Percentiles rank a stretch among this genome's conserved stretches.
These are phyloP conservation scores for Rhododendron ferrugineum DNA, from an alignment of 148 eudicot species.

Conservation along the genomic window DNA sequence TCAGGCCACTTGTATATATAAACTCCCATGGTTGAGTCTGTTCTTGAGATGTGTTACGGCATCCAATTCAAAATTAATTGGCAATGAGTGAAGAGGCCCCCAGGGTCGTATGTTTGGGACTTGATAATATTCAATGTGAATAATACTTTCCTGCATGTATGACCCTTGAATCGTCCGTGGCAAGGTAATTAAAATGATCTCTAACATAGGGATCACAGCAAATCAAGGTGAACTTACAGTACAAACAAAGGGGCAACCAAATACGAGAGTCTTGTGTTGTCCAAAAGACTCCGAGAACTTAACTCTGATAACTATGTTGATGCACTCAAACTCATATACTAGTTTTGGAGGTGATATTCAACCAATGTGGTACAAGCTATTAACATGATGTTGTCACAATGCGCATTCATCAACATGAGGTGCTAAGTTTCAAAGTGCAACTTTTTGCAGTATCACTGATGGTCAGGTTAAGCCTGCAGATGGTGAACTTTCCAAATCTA, in stretches of 20 bases:
- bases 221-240: neutral
- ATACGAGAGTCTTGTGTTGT: neutral
- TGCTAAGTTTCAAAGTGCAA: neutral
- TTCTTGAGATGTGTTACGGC: neutral
- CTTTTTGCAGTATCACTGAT: constrained; percentile 60
- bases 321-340: neutral
- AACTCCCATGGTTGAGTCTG: neutral
- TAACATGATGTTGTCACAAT: constrained; percentile 2
- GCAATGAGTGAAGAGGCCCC: neutral
- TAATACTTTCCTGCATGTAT: neutral
- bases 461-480: constrained; percentile 56
- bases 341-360: neutral
- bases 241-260: neutral
- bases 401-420: constrained; percentile 9
- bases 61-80: neutral
- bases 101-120: neutral
- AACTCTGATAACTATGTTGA: neutral
- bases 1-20: neutral
- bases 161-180: neutral
- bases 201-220: neutral
- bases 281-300: neutral
- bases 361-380: neutral
- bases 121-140: neutral
- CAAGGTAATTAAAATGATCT: neutral
- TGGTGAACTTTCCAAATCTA: constrained; percentile 84